A percentile compares a stretch with the other conserved stretches of the same genome.
Conservation (phyloP, 441 rosid genomes). For the Populus hybrid region DNA sequence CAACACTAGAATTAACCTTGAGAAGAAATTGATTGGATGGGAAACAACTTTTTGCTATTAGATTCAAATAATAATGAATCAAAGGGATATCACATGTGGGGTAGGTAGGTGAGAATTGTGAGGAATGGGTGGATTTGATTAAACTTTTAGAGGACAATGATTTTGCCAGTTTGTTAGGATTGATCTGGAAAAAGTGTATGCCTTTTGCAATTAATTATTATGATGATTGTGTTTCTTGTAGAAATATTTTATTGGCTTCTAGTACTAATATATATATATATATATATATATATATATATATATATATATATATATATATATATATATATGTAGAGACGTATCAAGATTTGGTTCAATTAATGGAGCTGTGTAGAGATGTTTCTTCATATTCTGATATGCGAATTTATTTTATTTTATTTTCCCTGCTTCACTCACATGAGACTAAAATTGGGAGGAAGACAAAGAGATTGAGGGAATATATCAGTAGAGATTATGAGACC, state of each 20-base stretch:
- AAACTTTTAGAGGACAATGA: constrained; percentile 40
- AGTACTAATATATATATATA: neutral
- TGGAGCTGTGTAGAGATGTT: neutral
- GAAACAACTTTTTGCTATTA: constrained; percentile 5
- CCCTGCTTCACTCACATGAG: constrained; percentile 3
- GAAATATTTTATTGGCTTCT: neutral
- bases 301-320: too few relatives aligned
- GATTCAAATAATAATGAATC: constrained; percentile 11
- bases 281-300: too few relatives aligned
- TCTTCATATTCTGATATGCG: neutral
- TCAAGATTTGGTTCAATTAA: constrained; percentile 30
- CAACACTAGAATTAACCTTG: constrained; percentile 23
- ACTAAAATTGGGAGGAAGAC: neutral
- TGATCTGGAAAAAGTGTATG: constrained; percentile 4
- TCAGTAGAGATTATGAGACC: constrained; percentile 23
- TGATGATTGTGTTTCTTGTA: constrained; percentile 1
- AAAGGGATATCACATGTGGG: constrained; percentile 14
- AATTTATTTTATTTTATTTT: constrained; percentile 8
- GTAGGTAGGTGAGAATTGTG: constrained; percentile 17
- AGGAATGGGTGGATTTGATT: constrained; percentile 16
- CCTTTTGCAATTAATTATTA: constrained; percentile 17
- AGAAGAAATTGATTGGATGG: constrained; percentile 30
- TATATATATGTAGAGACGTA: too few relatives aligned
- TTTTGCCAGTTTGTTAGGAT: constrained; percentile 20
- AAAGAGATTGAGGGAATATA: constrained; percentile 14